Conservation (phyloP, 177 flowering plant species). For the Vitis hybrid region DNA sequence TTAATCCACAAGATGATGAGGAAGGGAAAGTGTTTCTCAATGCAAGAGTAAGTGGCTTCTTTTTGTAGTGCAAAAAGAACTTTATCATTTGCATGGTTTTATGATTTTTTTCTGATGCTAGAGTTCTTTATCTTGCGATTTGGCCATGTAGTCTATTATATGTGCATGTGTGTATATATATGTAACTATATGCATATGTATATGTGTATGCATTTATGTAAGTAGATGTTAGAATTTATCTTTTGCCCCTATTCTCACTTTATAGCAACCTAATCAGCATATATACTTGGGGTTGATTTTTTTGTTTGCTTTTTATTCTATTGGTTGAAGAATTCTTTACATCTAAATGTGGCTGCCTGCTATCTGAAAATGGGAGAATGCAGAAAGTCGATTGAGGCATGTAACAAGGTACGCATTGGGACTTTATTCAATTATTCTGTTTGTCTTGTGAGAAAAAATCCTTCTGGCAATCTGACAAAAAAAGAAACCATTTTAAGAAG, state of each 20-base stretch:
- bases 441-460: background rate
- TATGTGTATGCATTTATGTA: no score
- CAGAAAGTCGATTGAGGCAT: conserved; percentile 86
- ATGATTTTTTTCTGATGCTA: background rate
- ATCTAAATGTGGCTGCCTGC: conserved; percentile 97
- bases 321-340: conserved; percentile 67
- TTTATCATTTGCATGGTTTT: background rate
- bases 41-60: conserved; percentile 62
- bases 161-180: no score
- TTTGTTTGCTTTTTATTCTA: conserved; percentile 14
- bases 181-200: no score
- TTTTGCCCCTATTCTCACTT: background rate
- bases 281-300: background rate
- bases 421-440: background rate
- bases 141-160: no score
- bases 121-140: no score
- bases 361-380: conserved; percentile 88
- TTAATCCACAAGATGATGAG: conserved; percentile 94
- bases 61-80: background rate
- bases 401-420: conserved; percentile 68
- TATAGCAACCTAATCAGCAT: background rate
- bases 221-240: no score
- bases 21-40: conserved; percentile 85
- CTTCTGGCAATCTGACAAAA: background rate
- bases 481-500: no score